Percentiles rank a stretch among this genome's conserved stretches.
Conservation (phyloP, 805 yeast species). For the Kluyveromyces starmeri region DNA sequence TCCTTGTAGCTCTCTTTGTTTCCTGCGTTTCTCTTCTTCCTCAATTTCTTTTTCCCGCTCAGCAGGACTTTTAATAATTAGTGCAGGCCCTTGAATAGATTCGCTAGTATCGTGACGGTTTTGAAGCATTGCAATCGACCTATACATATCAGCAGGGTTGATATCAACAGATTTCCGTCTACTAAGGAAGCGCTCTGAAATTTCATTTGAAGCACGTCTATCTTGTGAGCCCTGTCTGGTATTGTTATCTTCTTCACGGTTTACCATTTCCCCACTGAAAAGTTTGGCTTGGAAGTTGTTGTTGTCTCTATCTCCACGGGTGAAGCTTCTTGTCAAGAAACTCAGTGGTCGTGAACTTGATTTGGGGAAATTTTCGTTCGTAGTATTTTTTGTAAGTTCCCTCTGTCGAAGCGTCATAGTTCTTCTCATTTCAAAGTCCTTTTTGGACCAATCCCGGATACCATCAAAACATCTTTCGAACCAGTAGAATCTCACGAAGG, state of each 20-base stretch:
- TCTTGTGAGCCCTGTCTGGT: no score
- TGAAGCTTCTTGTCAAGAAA: neutral
- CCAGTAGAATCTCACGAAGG: constrained; percentile 76
- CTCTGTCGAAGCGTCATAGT: constrained; percentile 34
- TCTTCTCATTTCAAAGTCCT: constrained; percentile 74
- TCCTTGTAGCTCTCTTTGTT: constrained; percentile 7
- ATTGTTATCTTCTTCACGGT: constrained; percentile 24
- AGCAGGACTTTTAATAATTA: constrained; percentile 64
- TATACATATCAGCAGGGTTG: constrained; percentile 75
- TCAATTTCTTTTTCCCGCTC: constrained; percentile 9
- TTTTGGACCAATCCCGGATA: constrained; percentile 68
- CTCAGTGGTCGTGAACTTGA: neutral
- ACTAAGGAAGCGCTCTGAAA: constrained; percentile 25
- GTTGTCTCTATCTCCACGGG: constrained; percentile 3
- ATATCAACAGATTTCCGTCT: constrained; percentile 37
- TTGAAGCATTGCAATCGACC: constrained; percentile 76
- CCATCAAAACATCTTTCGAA: constrained; percentile 81
- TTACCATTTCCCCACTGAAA: constrained; percentile 29
- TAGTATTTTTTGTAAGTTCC: constrained; percentile 19
- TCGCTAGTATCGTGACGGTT: constrained; percentile 35
- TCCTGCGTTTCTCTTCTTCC: constrained; percentile 5
- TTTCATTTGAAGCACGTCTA: neutral
- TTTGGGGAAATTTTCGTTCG: neutral
- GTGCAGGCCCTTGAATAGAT: constrained; percentile 66
- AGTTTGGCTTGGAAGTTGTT: constrained; percentile 28